A percentile compares a stretch with the other conserved stretches of the same genome.
Conservation (phyloP, 169 alveolate species). For the Ichthyophthirius multifiliis region DNA sequence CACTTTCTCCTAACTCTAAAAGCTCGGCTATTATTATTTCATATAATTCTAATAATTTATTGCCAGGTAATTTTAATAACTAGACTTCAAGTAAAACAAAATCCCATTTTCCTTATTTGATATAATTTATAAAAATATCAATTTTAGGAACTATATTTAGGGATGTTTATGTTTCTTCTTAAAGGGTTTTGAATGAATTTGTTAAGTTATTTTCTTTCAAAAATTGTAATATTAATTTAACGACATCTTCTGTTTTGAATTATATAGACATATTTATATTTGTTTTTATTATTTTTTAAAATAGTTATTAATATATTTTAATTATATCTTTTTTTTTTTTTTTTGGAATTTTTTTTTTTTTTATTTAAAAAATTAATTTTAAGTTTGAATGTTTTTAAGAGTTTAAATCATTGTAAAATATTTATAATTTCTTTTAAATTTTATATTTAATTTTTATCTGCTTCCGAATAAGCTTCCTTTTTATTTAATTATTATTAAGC, state of each 20-base stretch:
- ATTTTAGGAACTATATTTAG: slow-evolving; percentile 24
- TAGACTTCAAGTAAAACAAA: slow-evolving; percentile 9
- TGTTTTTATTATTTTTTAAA: no score
- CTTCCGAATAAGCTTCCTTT: no score
- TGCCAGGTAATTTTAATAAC: background rate
- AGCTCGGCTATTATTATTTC: slow-evolving; percentile 31
- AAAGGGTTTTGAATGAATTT: background rate
- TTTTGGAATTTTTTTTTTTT: no score
- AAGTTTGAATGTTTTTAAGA: no score
- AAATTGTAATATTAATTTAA: slow-evolving; percentile 23
- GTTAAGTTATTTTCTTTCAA: slow-evolving; percentile 27
- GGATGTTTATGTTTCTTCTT: slow-evolving; percentile 2
- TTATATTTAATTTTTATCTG: no score
- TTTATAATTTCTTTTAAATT: no score
- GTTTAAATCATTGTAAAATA: no score
- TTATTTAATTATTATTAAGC: no score
- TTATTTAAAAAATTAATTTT: no score
- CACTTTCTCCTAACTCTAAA: slow-evolving; percentile 35
- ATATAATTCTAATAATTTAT: slow-evolving; percentile 25
- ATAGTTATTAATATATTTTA: no score
- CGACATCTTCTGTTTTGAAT: slow-evolving; percentile 27
- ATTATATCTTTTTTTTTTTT: no score
- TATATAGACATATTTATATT: background rate
- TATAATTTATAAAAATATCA: slow-evolving; percentile 3
- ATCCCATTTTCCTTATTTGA: slow-evolving; percentile 41